Base-by-base conservation (phyloP, 305 asterid species). In the Fraxinus greggii region DNA sequence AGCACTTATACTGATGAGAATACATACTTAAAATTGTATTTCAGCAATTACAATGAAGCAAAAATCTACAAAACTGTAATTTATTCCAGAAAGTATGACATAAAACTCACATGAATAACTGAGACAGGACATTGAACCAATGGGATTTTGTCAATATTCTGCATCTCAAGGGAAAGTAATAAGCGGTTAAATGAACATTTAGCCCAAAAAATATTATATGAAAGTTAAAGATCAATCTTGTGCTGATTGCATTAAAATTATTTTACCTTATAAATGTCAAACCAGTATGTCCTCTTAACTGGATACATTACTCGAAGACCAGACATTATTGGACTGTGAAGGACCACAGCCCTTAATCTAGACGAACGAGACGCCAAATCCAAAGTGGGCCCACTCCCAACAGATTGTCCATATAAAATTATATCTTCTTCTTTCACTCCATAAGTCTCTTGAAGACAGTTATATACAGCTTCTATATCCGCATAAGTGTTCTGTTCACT, bases 81-180 rank as follows among this genome's bases (percentile, higher is more conserved):
- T 42, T 82, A 51, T 54, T 81, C 65, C 40, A 33, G 70, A 72
- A 82, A 38, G 81, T 51, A 35, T 40, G 75, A 79, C 61, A 83
- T 29, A 75, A 67, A 61, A 86, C 97, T 92, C 88, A 96, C 99
- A 88, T 96, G 99, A 82, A 96, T 96, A 84, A 96, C 89, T 91
- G 94, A 88, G 42, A 96, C 97, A n/a, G 98, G 99, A 86, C 97
- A 93, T 42, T 88, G 92, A 84, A 96, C 98, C 82, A 88, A 83
- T 3, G 95, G 95, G 83, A 96, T 92, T 84, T 96, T 96, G 91
- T 96, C 98, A 78, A 94, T 90, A 89, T 96, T 94, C 98, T 94
- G 97, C 83, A 7, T 36, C 79, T 78, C 67, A 82, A 26, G 79
- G 74, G 75, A 78, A 87, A 82, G 36, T 80, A 80, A 75, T 56